A percentile compares a stretch with the other conserved stretches of the same genome.
Evolutionary conservation across 2,329 filamentous ascomycete species (phyloP).

Genomic region (Colletotrichum sp.): DNA sequence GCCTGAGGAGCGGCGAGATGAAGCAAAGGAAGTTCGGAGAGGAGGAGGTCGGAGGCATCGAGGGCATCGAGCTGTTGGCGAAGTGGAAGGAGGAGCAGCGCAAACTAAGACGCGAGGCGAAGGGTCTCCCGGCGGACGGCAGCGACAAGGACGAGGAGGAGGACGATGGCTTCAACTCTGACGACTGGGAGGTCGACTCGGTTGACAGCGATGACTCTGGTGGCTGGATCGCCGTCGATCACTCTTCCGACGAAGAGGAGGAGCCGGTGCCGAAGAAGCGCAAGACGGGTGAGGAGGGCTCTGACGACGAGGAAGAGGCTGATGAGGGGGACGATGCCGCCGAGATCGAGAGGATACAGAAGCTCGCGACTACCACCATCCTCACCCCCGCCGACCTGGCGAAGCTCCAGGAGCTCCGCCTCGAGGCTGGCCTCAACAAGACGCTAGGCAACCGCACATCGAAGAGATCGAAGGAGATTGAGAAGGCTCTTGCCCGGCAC

Average conservation of each 20-base stretch:
- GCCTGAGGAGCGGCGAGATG: slow-evolving; percentile 75
- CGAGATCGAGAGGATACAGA: slow-evolving; percentile 61
- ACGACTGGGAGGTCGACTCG: slow-evolving; percentile 67
- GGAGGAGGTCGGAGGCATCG: slow-evolving; percentile 79
- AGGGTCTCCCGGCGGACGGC: slow-evolving; percentile 68
- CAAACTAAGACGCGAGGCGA: slow-evolving; percentile 72
- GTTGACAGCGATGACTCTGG: slow-evolving; percentile 73
- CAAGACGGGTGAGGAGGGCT: slow-evolving; percentile 29
- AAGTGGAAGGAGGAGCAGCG: slow-evolving; percentile 93
- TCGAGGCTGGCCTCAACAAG: slow-evolving; percentile 74
- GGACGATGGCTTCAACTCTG: slow-evolving; percentile 60
- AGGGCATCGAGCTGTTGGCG: slow-evolving; percentile 89
- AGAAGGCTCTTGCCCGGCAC: slow-evolving; percentile 64
- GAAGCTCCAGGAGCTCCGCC: slow-evolving; percentile 88
- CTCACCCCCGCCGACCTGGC: slow-evolving; percentile 95
- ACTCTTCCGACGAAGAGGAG: slow-evolving; percentile 82
- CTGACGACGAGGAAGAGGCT: slow-evolving; percentile 28
- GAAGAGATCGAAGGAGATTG: slow-evolving; percentile 47
- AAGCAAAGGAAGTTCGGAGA: slow-evolving; percentile 84
- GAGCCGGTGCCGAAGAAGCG: slow-evolving; percentile 61
- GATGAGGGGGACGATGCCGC: slow-evolving; percentile 50
- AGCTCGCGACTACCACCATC: slow-evolving; percentile 89
- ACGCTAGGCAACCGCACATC: slow-evolving; percentile 47
- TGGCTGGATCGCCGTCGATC: slow-evolving; percentile 92
- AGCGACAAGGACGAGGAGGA: slow-evolving; percentile 68